Base-by-base conservation (phyloP, 345 rosid genomes). In the Aquilaria sinensis region DNA sequence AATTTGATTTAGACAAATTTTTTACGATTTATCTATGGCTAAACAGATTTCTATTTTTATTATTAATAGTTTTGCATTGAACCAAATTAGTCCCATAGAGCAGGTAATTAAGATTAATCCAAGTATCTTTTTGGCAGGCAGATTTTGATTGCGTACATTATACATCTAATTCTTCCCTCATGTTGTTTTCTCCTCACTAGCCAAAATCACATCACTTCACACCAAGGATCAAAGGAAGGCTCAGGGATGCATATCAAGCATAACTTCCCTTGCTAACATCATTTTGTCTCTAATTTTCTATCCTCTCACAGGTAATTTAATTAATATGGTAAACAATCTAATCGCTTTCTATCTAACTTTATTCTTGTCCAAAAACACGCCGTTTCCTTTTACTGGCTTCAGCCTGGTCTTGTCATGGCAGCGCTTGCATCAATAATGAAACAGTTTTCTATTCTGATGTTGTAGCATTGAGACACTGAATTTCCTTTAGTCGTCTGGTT, bases 311-410 rank as follows among this genome's bases (percentile, higher is more conserved):
- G 90, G 98, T 89, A 63, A 2, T 54, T 47, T 8, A 56, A 34
- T 12, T n/a, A 11, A 47, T 23, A 23, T 23, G 31, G 15, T 31
- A 34, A 46, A 43, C 48, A 37, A 9, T 5, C 41, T n/a, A 4
- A 6, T 62, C 53, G 12, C 9, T 64, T 15, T 55, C 23, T 23
- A 23, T 78, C 60, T 84, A 92, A 96, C 98, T 9, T 49, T 85
- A 68, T 93, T 93, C 81, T 84, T 93, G 12, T 90, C 98, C 0
- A 78, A 83, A 3, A 45, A 60, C 30, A 86, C 97, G 14, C 98
- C 98, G 5, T 84, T 93, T 74, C 41, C 80, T 62, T 93, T 77
- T 83, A 97, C 96, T 33, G 96, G 98, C 31, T 93, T 93, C 79
- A 84, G 96, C 65, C 56, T 88, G 32, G 47, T 84, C 60, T 86